phyloP scores from a whole-genome alignment of 2,329 filamentous ascomycete genomes.

The Acrodontium crateriforme region DNA sequence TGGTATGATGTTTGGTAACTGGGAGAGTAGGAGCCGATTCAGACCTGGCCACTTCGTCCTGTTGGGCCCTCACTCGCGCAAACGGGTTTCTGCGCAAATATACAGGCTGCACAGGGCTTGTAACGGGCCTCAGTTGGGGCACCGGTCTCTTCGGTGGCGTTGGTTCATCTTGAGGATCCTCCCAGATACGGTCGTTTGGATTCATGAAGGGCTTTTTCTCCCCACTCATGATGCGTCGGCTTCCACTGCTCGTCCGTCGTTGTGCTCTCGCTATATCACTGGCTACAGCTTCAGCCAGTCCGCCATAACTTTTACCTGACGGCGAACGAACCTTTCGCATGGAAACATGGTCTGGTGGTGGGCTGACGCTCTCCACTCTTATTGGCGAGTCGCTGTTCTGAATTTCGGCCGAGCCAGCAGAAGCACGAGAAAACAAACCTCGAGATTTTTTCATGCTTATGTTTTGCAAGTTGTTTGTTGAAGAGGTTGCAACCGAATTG shows the following conservation, averaged over 20 bases:
- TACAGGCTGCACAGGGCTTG: slow-evolving; percentile 18
- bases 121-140: slow-evolving; percentile 13
- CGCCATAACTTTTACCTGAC: slow-evolving; percentile 22
- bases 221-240: slow-evolving; percentile 53
- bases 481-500: slow-evolving; percentile 9
- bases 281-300: slow-evolving; percentile 21
- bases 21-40: slow-evolving; percentile 31
- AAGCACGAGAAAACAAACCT: not conserved
- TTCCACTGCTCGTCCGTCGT: slow-evolving; percentile 47
- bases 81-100: slow-evolving; percentile 52
- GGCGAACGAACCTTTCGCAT: slow-evolving; percentile 12
- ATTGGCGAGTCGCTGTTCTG: no score
- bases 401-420: no score
- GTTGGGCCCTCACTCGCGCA: slow-evolving; percentile 44
- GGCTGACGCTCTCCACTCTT: not conserved
- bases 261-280: slow-evolving; percentile 22
- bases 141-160: not conserved
- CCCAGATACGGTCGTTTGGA: slow-evolving; percentile 71
- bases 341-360: not conserved
- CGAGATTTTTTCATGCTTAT: not conserved
- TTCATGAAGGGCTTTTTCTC: slow-evolving; percentile 53
- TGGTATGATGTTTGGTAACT: slow-evolving; percentile 28
- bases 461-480: not conserved
- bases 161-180: slow-evolving; percentile 54
- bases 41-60: slow-evolving; percentile 30